Percentiles rank a stretch among this genome's conserved stretches.
Conservation (phyloP, 108 stramenopile genomes). For the Nitzschia palea region DNA sequence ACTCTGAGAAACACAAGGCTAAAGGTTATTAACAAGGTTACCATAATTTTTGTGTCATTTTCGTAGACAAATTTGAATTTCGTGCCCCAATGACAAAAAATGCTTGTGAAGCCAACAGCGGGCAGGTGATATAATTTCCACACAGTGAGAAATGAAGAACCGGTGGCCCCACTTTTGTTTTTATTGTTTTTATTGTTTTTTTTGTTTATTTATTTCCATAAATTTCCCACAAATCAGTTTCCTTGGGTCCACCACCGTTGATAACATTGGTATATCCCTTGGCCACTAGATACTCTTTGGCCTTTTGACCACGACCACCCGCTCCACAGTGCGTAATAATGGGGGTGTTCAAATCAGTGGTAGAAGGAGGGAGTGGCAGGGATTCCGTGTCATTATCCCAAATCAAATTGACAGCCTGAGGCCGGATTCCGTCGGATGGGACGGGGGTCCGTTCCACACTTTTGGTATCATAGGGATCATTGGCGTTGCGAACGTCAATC, state of each 20-base stretch:
- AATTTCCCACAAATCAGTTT: slow-evolving; percentile 79
- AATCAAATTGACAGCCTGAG: slow-evolving; percentile 60
- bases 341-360: slow-evolving; percentile 65
- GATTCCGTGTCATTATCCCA: slow-evolving; percentile 60
- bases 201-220: slow-evolving; percentile 70
- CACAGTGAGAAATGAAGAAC: too few species aligned
- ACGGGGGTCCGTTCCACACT: slow-evolving; percentile 56
- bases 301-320: slow-evolving; percentile 83
- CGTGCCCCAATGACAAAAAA: too few species aligned
- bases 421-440: slow-evolving; percentile 48
- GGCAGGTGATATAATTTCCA: too few species aligned
- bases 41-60: too few species aligned
- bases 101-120: too few species aligned
- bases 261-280: slow-evolving; percentile 86
- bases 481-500: slow-evolving; percentile 79
- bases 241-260: slow-evolving; percentile 89
- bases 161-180: too few species aligned
- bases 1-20: too few species aligned
- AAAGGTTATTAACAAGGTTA: too few species aligned
- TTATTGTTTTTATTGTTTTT: too few species aligned
- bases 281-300: slow-evolving; percentile 75
- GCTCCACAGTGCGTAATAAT: slow-evolving; percentile 92
- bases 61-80: too few species aligned
- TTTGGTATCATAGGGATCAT: slow-evolving; percentile 86
- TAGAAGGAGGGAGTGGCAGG: slow-evolving; percentile 60